These are phyloP conservation scores for Ophiosphaerella korrae DNA, from an alignment of 2,329 filamentous ascomycete genomes.

Conservation along the genomic window DNA sequence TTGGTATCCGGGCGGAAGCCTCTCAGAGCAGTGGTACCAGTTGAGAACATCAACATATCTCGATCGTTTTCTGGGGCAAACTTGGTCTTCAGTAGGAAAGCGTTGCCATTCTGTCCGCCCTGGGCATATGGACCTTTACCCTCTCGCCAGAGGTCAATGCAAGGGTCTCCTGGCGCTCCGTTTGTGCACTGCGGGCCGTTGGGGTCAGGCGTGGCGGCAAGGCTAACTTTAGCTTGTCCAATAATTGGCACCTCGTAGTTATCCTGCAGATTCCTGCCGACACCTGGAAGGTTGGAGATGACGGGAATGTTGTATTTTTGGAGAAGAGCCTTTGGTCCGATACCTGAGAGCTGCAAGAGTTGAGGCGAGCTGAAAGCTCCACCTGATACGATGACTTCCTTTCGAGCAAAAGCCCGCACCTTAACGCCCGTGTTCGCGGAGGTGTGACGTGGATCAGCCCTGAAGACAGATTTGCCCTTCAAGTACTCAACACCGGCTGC, in stretches of 20 bases:
- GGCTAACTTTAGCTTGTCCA: constrained; percentile 42
- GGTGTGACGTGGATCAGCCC: constrained; percentile 47
- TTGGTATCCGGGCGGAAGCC: constrained; percentile 59
- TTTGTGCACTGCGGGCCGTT: constrained; percentile 21
- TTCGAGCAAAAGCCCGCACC: constrained; percentile 21
- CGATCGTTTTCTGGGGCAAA: constrained; percentile 52
- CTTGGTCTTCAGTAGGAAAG: constrained; percentile 50
- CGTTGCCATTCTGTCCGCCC: constrained; percentile 57
- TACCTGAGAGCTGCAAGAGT: constrained; percentile 65
- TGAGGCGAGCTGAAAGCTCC: constrained; percentile 67
- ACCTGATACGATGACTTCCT: constrained; percentile 24
- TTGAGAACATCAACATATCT: constrained; percentile 58
- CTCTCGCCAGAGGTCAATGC: constrained; percentile 22
- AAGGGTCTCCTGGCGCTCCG: constrained; percentile 22
- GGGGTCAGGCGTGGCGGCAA: constrained; percentile 6
- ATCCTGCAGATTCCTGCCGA: constrained; percentile 29
- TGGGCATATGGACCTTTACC: constrained; percentile 39
- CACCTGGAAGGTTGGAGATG: constrained; percentile 54
- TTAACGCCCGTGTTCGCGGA: constrained; percentile 10
- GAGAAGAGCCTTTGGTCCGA: constrained; percentile 61
- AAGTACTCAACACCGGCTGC: constrained; percentile 53
- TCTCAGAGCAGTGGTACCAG: constrained; percentile 53
- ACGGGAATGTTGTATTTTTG: constrained; percentile 57
- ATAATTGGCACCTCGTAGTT: constrained; percentile 56
- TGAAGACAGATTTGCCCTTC: constrained; percentile 48